These are phyloP conservation scores for Ambrosiella cleistominuta DNA, from an alignment of 2,329 filamentous ascomycete genomes.

Conservation along the genomic window DNA sequence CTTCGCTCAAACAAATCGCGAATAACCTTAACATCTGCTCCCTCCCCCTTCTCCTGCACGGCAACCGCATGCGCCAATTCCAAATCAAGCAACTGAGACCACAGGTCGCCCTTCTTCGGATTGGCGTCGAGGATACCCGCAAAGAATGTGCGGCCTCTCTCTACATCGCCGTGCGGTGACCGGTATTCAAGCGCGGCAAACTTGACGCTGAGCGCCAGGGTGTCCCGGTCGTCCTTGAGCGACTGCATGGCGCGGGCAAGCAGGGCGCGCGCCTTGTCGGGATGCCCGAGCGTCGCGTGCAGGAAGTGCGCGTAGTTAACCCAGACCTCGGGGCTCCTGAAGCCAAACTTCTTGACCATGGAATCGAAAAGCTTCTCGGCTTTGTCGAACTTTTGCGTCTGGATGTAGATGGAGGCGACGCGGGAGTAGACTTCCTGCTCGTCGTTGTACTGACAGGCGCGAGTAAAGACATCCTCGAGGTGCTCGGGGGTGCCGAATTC, in stretches of 20 bases:
- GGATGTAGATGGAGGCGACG: constrained; percentile 85
- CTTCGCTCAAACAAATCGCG: constrained; percentile 72
- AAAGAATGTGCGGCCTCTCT: constrained; percentile 87
- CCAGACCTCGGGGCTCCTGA: constrained; percentile 65
- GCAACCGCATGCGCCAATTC: constrained; percentile 52
- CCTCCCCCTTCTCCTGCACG: constrained; percentile 29
- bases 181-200: constrained; percentile 89
- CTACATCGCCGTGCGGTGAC: constrained; percentile 62
- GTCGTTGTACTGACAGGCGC: constrained; percentile 87
- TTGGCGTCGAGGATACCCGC: constrained; percentile 70
- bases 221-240: constrained; percentile 44
- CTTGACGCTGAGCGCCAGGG: constrained; percentile 55
- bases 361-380: constrained; percentile 75
- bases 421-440: constrained; percentile 76
- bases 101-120: constrained; percentile 79
- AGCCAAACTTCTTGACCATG: constrained; percentile 78
- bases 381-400: constrained; percentile 72
- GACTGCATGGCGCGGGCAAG: constrained; percentile 73
- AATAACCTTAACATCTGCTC: constrained; percentile 39
- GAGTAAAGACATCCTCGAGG: constrained; percentile 73
- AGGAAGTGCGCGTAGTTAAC: constrained; percentile 91
- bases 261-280: constrained; percentile 60
- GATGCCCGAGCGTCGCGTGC: constrained; percentile 51
- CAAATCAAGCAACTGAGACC: constrained; percentile 80
- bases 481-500: constrained; percentile 71